Base-by-base conservation (phyloP, 139 green algal genomes). In the Zygnema circumcarinatum region DNA sequence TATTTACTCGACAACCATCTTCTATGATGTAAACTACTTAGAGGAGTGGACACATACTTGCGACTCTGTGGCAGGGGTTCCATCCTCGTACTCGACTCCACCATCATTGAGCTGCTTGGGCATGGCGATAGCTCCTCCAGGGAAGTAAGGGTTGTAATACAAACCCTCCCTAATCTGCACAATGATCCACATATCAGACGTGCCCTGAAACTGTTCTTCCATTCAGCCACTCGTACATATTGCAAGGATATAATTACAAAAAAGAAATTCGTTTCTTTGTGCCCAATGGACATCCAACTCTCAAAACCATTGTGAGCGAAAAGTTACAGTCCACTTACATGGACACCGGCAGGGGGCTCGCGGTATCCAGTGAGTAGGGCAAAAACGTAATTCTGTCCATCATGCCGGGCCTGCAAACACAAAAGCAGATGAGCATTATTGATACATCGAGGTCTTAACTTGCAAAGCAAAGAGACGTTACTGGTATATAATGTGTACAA, bases 71-170 rank as follows among this genome's bases (percentile, higher is more conserved):
- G 95, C 94, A 25, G 94, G 93, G 0, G 97, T 99, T 81, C 96
- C 97, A 81, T 99, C 97, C 68, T 99, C 97, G 83, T 99, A 99
- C 93, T 99, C 97, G 38, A 97, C 94, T 38, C 96, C 97, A 33
- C 94, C 97, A 90, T 99, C 97, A 40, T 94, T 96, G 33, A 99
- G 93, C 97, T 99, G 98, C 93, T 98, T 96, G 56, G 97, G 97
- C 97, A 99, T 99, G 83, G 97, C 97, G 81, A 99, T 99, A 81
- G 97, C 95, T 53, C 97, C 97, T 38, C 97, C 97, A 36, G 96
- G 95, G 93, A 99, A 99, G 94, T 99, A 99, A 20, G 97, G 97
- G 94, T 99, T 99, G 94, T 99, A 99, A 93, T 99, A 94, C 86
- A 99, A 94, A 29, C 97, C 97, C 94, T 99, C 96, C 33, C 96